These are phyloP conservation scores for Globisporangium nodosum DNA, from an alignment of 352 stramenopile species.

Conservation along the genomic window DNA sequence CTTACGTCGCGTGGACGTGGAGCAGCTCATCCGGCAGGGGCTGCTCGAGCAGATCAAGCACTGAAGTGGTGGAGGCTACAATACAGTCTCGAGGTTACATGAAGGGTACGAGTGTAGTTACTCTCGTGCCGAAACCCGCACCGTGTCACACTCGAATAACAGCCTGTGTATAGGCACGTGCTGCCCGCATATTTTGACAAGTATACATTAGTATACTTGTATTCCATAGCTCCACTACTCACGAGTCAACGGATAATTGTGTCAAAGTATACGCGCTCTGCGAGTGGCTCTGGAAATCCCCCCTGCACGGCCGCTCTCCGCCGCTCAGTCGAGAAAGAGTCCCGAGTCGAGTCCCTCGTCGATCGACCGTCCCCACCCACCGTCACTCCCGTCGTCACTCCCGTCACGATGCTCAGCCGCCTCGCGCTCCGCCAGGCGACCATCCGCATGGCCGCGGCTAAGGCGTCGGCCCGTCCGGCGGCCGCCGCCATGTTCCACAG, in stretches of 20 bases:
- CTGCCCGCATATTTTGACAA: neutral
- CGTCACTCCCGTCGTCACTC: too few relatives aligned
- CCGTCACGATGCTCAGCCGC: constrained; percentile 56
- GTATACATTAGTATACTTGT: neutral
- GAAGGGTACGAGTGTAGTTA: neutral
- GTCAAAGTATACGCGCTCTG: neutral
- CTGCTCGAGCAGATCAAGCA: constrained; percentile 83
- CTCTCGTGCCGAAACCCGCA: neutral
- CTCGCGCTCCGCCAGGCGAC: constrained; percentile 64
- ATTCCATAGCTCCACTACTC: neutral
- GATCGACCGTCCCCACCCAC: too few relatives aligned
- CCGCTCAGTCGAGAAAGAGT: neutral
- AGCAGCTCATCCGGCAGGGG: constrained; percentile 80
- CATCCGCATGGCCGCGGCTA: constrained; percentile 35
- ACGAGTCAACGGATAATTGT: neutral
- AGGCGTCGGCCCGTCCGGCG: constrained; percentile 18
- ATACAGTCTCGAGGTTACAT: neutral
- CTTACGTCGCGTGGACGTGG: constrained; percentile 79
- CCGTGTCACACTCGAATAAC: neutral
- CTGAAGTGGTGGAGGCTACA: constrained; percentile 5
- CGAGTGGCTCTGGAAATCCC: neutral
- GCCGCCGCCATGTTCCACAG: constrained; percentile 44
- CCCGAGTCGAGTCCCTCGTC: too few relatives aligned
- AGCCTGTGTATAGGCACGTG: neutral
- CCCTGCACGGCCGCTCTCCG: neutral